These are phyloP conservation scores for Notholithocarpus densiflorus DNA, from an alignment of 306 rosid genomes.

Conservation along the genomic window DNA sequence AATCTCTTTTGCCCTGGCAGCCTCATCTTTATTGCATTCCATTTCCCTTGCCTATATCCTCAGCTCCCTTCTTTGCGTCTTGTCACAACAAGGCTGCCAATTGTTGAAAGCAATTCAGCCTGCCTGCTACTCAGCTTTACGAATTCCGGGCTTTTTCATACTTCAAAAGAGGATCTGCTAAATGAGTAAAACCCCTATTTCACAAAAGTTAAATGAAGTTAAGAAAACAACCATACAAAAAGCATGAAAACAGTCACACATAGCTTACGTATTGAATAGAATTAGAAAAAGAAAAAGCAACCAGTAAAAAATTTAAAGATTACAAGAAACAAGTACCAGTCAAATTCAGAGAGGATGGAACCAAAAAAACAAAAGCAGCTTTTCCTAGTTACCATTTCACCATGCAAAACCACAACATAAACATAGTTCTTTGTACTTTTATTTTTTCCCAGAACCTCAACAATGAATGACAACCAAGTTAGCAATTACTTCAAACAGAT, in stretches of 20 bases:
- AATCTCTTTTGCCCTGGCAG: conserved; percentile 71
- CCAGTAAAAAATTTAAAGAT: neutral
- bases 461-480: neutral
- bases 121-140: neutral
- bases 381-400: neutral
- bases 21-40: conserved; percentile 98
- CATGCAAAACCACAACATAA: neutral
- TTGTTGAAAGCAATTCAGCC: neutral
- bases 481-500: neutral
- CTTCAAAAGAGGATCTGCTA: neutral
- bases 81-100: neutral
- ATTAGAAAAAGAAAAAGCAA: neutral
- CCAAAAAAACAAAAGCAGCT: neutral
- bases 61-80: conserved; percentile 14
- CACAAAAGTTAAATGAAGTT: neutral
- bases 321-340: neutral
- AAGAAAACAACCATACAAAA: neutral
- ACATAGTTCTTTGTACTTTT: neutral
- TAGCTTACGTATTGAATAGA: neutral
- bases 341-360: neutral
- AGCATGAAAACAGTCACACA: neutral
- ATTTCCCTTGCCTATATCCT: conserved; percentile 34
- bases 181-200: neutral
- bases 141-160: neutral
- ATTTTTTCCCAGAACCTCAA: neutral